Evolutionary conservation across 306 rosid genomes (phyloP).

Genomic region (Cicer judaicum): DNA sequence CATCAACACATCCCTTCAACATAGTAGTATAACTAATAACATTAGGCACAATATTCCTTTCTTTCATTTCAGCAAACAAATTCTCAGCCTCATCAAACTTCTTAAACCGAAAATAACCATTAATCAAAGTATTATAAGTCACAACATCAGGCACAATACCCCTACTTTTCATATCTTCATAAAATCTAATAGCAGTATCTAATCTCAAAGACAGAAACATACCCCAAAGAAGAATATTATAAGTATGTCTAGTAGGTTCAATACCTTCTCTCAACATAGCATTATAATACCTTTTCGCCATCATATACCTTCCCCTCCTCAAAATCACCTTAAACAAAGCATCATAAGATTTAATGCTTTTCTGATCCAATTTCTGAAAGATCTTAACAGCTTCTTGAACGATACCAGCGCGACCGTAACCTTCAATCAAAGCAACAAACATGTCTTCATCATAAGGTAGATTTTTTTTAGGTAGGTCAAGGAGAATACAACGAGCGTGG

Average conservation of each 20-base stretch:
- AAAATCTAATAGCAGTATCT: constrained; percentile 84
- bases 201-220: constrained; percentile 76
- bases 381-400: constrained; percentile 89
- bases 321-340: constrained; percentile 78
- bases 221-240: constrained; percentile 86
- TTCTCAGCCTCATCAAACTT: constrained; percentile 79
- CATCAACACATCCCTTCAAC: constrained; percentile 77
- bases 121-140: constrained; percentile 80
- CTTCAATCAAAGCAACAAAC: constrained; percentile 70
- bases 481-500: constrained; percentile 81
- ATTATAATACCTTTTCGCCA: constrained; percentile 88
- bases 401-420: constrained; percentile 80
- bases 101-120: constrained; percentile 80
- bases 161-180: constrained; percentile 74
- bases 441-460: constrained; percentile 67
- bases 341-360: constrained; percentile 69
- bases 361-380: constrained; percentile 62
- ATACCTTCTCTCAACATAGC: constrained; percentile 81
- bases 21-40: constrained; percentile 86
- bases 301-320: constrained; percentile 79
- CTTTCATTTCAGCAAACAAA: constrained; percentile 84
- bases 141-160: constrained; percentile 70
- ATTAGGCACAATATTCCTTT: constrained; percentile 62
- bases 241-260: constrained; percentile 80
- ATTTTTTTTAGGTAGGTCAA: constrained; percentile 64